A percentile compares a stretch with the other conserved stretches of the same genome.
These are phyloP conservation scores for Diplodia scrobiculata DNA, from an alignment of 2,329 filamentous ascomycete species.

Conservation along the genomic window DNA sequence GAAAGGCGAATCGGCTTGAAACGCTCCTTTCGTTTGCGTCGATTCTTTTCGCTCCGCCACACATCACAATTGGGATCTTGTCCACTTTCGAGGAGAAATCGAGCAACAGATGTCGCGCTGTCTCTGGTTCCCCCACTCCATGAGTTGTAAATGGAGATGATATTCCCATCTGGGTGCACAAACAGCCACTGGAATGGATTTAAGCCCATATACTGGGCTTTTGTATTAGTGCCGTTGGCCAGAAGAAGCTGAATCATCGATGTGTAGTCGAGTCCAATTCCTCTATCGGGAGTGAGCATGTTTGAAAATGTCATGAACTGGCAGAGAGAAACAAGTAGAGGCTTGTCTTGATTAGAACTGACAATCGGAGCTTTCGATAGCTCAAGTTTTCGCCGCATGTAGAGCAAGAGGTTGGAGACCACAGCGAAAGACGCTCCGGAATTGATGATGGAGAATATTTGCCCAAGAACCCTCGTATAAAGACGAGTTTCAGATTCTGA, in stretches of 20 bases:
- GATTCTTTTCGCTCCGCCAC: neutral
- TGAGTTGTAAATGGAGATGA: too few species aligned
- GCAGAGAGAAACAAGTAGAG: neutral
- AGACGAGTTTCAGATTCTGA: too few species aligned
- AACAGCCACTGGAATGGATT: neutral
- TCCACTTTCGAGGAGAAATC: neutral
- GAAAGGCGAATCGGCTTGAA: neutral
- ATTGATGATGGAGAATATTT: neutral
- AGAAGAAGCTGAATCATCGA: neutral
- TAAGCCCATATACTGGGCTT: neutral
- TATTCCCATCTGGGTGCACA: neutral
- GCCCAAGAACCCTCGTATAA: too few species aligned
- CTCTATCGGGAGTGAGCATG: too few species aligned
- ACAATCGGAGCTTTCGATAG: neutral
- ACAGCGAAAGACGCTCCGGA: neutral
- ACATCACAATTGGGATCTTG: neutral
- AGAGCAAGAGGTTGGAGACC: neutral
- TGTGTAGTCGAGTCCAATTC: neutral
- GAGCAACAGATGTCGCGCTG: neutral
- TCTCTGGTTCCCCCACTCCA: neutral
- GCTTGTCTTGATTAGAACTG: neutral
- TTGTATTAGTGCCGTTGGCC: neutral
- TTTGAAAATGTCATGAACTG: too few species aligned
- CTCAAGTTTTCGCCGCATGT: neutral
- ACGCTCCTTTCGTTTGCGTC: neutral